Conservation (phyloP, 2,329 filamentous ascomycete species). For the Xylaria sp. region DNA sequence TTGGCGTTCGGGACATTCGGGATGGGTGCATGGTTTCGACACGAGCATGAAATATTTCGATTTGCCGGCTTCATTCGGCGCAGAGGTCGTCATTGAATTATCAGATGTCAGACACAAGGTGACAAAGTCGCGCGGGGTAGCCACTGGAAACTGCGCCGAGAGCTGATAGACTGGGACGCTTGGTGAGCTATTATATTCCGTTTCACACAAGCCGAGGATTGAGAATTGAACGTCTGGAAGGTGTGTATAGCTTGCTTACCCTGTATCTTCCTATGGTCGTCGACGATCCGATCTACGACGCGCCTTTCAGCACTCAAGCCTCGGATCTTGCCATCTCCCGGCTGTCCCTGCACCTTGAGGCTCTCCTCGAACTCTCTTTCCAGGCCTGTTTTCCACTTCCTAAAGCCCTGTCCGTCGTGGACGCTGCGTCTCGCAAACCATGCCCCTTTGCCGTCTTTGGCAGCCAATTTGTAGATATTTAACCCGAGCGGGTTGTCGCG, state of each 20-base stretch:
- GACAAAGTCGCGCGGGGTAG: conserved; percentile 89
- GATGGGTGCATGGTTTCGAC: conserved; percentile 84
- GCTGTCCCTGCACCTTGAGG: conserved; percentile 74
- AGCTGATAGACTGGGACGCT: conserved; percentile 76
- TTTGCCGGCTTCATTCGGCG: conserved; percentile 43
- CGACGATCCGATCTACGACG: conserved; percentile 70
- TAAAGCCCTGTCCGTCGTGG: conserved; percentile 81
- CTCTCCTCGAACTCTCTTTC: conserved; percentile 83
- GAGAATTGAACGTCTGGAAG: not conserved
- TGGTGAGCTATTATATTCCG: conserved; percentile 28
- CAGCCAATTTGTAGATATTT: conserved; percentile 80
- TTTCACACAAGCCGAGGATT: not conserved
- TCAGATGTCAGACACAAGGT: conserved; percentile 79
- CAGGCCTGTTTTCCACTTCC: conserved; percentile 80
- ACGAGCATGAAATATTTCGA: conserved; percentile 83
- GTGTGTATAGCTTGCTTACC: conserved; percentile 55
- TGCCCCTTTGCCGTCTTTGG: conserved; percentile 82
- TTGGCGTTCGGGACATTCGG: conserved; percentile 73
- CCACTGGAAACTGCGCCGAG: conserved; percentile 89
- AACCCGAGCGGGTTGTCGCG: conserved; percentile 82
- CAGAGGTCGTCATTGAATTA: conserved; percentile 56
- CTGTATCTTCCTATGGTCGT: conserved; percentile 71
- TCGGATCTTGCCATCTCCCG: conserved; percentile 79
- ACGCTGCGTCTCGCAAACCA: conserved; percentile 92
- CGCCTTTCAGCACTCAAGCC: conserved; percentile 85